phyloP scores from a whole-genome alignment of 192 early-diverging fungal species.

The Rhizophagus prolifer region DNA sequence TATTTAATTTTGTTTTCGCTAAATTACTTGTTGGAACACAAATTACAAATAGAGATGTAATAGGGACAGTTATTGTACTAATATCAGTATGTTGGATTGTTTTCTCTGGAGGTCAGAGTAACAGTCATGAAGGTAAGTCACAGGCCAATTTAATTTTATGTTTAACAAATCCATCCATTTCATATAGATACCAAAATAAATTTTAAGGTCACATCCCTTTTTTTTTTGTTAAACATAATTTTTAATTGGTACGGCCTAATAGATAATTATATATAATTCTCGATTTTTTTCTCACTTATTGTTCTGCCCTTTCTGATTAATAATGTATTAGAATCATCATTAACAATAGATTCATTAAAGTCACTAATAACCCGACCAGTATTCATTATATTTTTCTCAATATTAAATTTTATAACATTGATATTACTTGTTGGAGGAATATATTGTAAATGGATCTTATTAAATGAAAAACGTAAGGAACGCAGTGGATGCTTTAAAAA shows the following conservation, averaged over 20 bases:
- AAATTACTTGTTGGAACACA: slow-evolving; percentile 55
- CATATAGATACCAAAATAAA: no score
- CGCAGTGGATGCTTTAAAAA: slow-evolving; percentile 25
- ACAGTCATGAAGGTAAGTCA: slow-evolving; percentile 42
- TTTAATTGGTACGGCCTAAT: not conserved
- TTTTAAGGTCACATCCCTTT: no score
- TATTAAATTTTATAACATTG: slow-evolving; percentile 12
- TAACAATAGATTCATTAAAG: not conserved
- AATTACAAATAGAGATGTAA: slow-evolving; percentile 51
- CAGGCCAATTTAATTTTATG: not conserved
- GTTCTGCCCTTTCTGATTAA: no score
- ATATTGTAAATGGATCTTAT: not conserved
- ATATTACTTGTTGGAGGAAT: not conserved
- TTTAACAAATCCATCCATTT: not conserved
- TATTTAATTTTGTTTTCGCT: slow-evolving; percentile 64
- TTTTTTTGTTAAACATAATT: no score
- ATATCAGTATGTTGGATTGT: slow-evolving; percentile 59
- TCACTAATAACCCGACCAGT: not conserved
- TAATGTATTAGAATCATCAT: not conserved
- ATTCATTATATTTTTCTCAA: slow-evolving; percentile 12
- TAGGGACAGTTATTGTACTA: slow-evolving; percentile 57
- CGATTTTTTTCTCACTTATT: no score
- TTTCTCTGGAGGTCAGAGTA: slow-evolving; percentile 55
- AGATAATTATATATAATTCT: not conserved
- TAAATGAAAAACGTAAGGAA: slow-evolving; percentile 33